phyloP scores from a whole-genome alignment of 495 filamentous ascomycete genomes.

The Trichoderma erinaceum region DNA sequence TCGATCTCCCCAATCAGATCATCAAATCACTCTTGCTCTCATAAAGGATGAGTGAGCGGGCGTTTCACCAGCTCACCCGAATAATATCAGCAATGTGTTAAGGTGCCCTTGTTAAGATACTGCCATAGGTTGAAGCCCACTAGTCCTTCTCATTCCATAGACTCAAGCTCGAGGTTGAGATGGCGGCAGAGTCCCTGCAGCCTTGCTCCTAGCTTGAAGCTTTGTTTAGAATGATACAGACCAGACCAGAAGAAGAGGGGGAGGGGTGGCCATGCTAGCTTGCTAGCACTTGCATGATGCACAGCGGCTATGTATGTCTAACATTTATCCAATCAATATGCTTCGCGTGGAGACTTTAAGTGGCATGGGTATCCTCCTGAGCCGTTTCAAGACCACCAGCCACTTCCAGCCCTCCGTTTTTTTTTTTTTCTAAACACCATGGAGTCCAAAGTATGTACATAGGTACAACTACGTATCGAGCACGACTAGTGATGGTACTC shows the following conservation, averaged over 20 bases:
- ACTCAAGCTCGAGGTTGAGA: constrained; percentile 6
- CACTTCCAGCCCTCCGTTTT: constrained; percentile 8
- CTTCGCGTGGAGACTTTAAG: not conserved
- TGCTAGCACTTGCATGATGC: constrained; percentile 33
- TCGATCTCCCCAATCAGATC: not conserved
- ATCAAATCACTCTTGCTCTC: not conserved
- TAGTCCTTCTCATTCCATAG: not conserved
- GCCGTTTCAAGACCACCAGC: constrained; percentile 2
- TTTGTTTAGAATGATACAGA: constrained; percentile 7
- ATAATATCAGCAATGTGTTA: not conserved
- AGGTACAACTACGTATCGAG: too few relatives aligned
- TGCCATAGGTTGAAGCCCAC: constrained; percentile 1
- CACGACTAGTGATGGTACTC: not conserved
- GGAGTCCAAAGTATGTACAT: not conserved
- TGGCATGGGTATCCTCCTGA: constrained; percentile 1
- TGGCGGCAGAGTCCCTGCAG: constrained; percentile 17
- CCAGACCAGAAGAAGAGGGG: constrained; percentile 14
- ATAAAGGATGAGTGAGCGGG: not conserved
- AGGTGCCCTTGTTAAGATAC: not conserved
- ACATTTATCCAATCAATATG: constrained; percentile 29
- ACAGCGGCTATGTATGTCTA: constrained; percentile 38
- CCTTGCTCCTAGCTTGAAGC: constrained; percentile 8
- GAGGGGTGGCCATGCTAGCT: constrained; percentile 23
- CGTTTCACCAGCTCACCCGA: constrained; percentile 4
- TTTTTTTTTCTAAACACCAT: not conserved